Evolutionary conservation across 140 eudicot species (phyloP), one percentile per base, ranked within the genome.

Genomic region (Ambrosia hybrid): DNA sequence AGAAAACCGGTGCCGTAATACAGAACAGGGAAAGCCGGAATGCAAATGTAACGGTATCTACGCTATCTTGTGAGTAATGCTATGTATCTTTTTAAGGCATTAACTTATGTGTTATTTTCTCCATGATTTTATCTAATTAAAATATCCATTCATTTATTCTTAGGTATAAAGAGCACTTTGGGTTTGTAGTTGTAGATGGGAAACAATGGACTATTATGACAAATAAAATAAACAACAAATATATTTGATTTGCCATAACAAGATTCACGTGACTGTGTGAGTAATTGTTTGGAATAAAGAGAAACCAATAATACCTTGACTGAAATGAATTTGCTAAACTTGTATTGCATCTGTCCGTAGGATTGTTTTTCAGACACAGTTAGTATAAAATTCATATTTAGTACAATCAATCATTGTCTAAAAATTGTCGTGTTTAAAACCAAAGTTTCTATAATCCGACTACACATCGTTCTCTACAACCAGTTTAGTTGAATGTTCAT

Each of bases 1-100:
- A n/a, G n/a, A n/a, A n/a, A n/a, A n/a, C n/a, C n/a, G n/a, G n/a
- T n/a, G n/a, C n/a, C n/a, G n/a, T n/a, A n/a, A n/a, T n/a, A n/a
- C n/a, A n/a, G n/a, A n/a, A n/a, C n/a, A n/a, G n/a, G n/a, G n/a
- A n/a, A n/a, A n/a, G n/a, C n/a, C n/a, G n/a, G n/a, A n/a, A 56
- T 67, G 97, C 96, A 72, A 93, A 93, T 41, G 73, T 84, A 65
- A 90, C 91, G 74, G 98, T 94, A 87, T 39, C 70, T 41, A 21
- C 1, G 30, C 26, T 57, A 62, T 63, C 49, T 52, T 4, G 11
- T 21, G 57, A 70, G 26, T 70, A 51, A 68, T 59, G 57, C 38
- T 41, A 57, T 14, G 17, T 49, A 9, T 39, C n/a, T 75, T 41
- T 34, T 76, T 11, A 38, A 3, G 38, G 34, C 21, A 59, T 67